Evolutionary conservation across 805 yeast genomes (phyloP).

Genomic region (Saccharomyces paradoxus): DNA sequence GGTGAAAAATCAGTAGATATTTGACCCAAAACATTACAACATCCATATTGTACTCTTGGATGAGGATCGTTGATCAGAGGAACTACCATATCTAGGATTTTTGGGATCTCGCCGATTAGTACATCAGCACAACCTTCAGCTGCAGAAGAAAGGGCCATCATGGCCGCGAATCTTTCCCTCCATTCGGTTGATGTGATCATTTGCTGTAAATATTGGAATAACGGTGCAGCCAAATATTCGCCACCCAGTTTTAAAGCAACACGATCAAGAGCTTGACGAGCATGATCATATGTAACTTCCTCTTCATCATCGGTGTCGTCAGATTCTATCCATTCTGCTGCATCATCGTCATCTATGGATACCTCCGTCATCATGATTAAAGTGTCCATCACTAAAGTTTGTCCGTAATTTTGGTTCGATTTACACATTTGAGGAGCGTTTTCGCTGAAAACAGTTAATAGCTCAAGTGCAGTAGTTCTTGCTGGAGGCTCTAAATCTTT

Average conservation of each 20-base stretch:
- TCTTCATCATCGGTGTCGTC: slow-evolving; percentile 74
- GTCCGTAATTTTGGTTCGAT: slow-evolving; percentile 61
- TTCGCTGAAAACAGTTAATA: slow-evolving; percentile 84
- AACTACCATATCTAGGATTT: slow-evolving; percentile 71
- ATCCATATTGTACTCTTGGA: slow-evolving; percentile 92
- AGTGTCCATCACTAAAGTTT: slow-evolving; percentile 62
- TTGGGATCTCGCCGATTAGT: slow-evolving; percentile 71
- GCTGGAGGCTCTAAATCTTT: slow-evolving; percentile 71
- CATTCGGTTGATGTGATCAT: slow-evolving; percentile 72
- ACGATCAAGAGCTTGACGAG: slow-evolving; percentile 90
- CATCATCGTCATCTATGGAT: slow-evolving; percentile 80
- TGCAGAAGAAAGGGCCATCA: slow-evolving; percentile 93
- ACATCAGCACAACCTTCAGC: slow-evolving; percentile 96
- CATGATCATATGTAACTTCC: slow-evolving; percentile 85
- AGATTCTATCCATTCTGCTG: slow-evolving; percentile 75
- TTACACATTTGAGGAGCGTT: slow-evolving; percentile 94
- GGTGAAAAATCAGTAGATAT: slow-evolving; percentile 95
- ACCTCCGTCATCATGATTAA: slow-evolving; percentile 87
- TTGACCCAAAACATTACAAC: slow-evolving; percentile 95
- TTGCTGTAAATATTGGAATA: slow-evolving; percentile 77
- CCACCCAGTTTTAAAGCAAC: slow-evolving; percentile 80
- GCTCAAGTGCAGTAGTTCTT: slow-evolving; percentile 80
- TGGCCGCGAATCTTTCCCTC: slow-evolving; percentile 94
- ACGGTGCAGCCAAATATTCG: slow-evolving; percentile 70
- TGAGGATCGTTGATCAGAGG: slow-evolving; percentile 83